These are phyloP conservation scores for Dysphania ambrosioides DNA, from an alignment of 148 eudicot species.

Conservation along the genomic window DNA sequence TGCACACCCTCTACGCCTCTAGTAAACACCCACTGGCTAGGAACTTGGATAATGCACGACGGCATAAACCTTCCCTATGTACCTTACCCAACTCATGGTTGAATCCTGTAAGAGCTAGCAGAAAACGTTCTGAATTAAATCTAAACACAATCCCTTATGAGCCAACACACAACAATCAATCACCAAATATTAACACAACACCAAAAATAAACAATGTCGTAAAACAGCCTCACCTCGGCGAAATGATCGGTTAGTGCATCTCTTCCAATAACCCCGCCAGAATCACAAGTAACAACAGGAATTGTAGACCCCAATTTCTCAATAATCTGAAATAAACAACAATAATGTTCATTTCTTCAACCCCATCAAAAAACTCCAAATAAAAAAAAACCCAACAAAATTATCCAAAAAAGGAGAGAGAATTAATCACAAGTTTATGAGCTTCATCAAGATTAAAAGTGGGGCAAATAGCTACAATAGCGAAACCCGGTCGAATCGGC, in stretches of 20 bases:
- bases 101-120: too few species aligned
- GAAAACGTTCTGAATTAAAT: too few species aligned
- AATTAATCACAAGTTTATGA: slow-evolving; percentile 51
- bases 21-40: too few species aligned
- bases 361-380: too few species aligned
- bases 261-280: slow-evolving; percentile 68
- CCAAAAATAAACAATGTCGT: neutral
- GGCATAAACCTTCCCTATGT: too few species aligned
- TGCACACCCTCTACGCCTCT: too few species aligned
- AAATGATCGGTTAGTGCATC: slow-evolving; percentile 52
- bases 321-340: slow-evolving; percentile 39
- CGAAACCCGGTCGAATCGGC: slow-evolving; percentile 84
- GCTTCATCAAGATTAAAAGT: slow-evolving; percentile 35
- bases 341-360: neutral
- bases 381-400: neutral
- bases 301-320: slow-evolving; percentile 47
- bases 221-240: slow-evolving; percentile 47
- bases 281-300: slow-evolving; percentile 54
- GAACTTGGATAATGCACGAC: too few species aligned
- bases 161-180: too few species aligned
- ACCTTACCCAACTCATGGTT: too few species aligned
- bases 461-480: slow-evolving; percentile 49
- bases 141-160: too few species aligned
- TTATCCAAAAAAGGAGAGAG: neutral
- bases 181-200: neutral